Evolutionary conservation across 306 rosid species (phyloP).

Genomic region (Medicago arabica): DNA sequence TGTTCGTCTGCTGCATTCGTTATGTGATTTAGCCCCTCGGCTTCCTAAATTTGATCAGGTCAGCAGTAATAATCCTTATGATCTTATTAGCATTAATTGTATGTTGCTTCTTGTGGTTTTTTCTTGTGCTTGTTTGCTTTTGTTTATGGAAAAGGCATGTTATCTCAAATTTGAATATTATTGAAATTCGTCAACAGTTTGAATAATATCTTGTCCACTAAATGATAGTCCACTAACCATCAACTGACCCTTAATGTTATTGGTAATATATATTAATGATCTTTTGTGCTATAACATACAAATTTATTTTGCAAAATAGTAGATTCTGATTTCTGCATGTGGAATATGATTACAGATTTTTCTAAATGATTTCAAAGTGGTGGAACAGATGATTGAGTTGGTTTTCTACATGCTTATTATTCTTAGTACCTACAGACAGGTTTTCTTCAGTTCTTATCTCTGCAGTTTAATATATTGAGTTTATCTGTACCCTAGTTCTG

Average conservation of each 20-base stretch:
- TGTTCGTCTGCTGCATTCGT: constrained; percentile 83
- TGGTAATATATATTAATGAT: constrained; percentile 33
- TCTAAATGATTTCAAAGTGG: constrained; percentile 79
- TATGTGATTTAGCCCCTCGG: constrained; percentile 89
- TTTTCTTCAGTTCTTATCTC: constrained; percentile 47
- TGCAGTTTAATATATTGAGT: constrained; percentile 36
- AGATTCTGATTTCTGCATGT: constrained; percentile 47
- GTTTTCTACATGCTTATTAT: constrained; percentile 79
- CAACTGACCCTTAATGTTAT: constrained; percentile 3
- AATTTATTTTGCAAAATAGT: constrained; percentile 22
- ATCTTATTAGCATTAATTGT: constrained; percentile 17
- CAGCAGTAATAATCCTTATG: constrained; percentile 27
- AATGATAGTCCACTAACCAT: constrained; percentile 15
- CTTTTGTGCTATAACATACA: constrained; percentile 2
- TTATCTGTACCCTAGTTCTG: constrained; percentile 8
- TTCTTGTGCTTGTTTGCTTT: constrained; percentile 21
- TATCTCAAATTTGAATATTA: constrained; percentile 23
- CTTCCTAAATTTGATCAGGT: constrained; percentile 90
- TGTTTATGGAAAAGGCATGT: constrained; percentile 19
- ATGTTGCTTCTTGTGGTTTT: constrained; percentile 37
- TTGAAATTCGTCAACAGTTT: constrained; percentile 13
- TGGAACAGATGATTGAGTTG: constrained; percentile 87
- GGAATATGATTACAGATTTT: constrained; percentile 68
- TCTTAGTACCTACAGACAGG: constrained; percentile 79
- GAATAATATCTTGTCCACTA: constrained; percentile 15